Base-by-base conservation (phyloP, 495 filamentous ascomycete species). In the Xylaria acuta region DNA sequence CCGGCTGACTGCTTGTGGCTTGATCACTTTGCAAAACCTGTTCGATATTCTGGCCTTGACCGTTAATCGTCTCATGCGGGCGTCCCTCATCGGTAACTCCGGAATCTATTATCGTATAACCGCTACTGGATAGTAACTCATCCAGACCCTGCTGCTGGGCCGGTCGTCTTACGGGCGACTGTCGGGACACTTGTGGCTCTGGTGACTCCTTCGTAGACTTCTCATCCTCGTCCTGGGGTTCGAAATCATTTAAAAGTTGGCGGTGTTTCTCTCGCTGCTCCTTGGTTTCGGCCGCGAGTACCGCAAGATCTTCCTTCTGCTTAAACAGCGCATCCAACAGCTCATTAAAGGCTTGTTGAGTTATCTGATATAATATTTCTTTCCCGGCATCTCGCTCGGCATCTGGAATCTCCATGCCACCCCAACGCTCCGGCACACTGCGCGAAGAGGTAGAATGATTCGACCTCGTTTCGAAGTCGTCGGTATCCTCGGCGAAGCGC, bases 291-390 rank as follows among this genome's bases (percentile, higher is more conserved):
- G 88, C 87, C 11, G 88, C 90, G 64, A 92, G 87, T 72, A 97
- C 83, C 11, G 94, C 89, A 9, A 92, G 79, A 70, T 93, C 90
- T 81, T 99, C 96, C 72, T 92, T 91, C 32, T 84, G 84, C 74
- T 90, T 90, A 84, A 98, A 98, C 0, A 99, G 83, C 12, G 90
- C 84, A 78, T 97, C 93, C 6, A 99, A 87, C 5, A 98, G 84
- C 79, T 98, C 94, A 76, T 98, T 97, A 80, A 97, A 91, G 1
- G 92, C 94, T 76, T 97, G 91, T 76, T 97, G 93, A 0, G 92
- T 93, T 22, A 95, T 90, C 77, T 97, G 93, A 76, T 96, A 97
- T 8, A 98, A 83, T 20, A 97, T 89, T 76, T 98, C 96, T 73
- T 92, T 93, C 40, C 94, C 94, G 9, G 92, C 88, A 76, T 97